Evolutionary conservation across 768 basidiomycete species (phyloP), one percentile per base, ranked within the genome.

Genomic region (Hysterangium stoloniferum): DNA sequence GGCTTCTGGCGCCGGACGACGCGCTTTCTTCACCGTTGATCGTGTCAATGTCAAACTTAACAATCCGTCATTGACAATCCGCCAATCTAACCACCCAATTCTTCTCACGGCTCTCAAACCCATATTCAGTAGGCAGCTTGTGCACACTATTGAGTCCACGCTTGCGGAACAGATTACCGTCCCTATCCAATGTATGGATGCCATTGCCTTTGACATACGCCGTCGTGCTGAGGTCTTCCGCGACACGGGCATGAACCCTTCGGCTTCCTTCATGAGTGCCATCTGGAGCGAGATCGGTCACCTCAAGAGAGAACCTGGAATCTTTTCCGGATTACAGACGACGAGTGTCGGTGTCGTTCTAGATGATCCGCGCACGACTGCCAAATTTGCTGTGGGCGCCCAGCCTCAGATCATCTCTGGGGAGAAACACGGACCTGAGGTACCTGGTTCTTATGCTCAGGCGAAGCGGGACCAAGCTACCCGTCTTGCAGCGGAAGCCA

Each of bases 331-430:
- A 0, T 74, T 74, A 73, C 65, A 59, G 22, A 76, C 77, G 3
- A 86, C 84, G 0, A 76, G 84, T 0, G 80, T 79, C 0, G 85
- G 85, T 0, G 53, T 86, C 6, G 66, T 86, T 43, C 72, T 78
- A 36, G 74, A 80, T 57, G 76, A 75, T 32, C 53, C 55, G 0
- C 59, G 61, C 7, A 56, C 57, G 27, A 62, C 58, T 33, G 62
- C 66, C 36, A 56, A 62, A 43, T 75, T 87, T 42, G 85, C 84
- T 0, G 66, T 86, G 67, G 85, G 85, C 2, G 80, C 75, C 5
- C 83, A 84, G 63, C 85, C 85, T 31, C 85, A 87, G 68, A 77
- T 87, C 28, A 62, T 87, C 25, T 64, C 75, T 24, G 80, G 82
- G 0, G 75, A 80, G 54, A 85, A 87, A 70, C 72, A 68, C 3